These are phyloP conservation scores for Hypoxylon perforatum DNA, from an alignment of 495 filamentous ascomycete species.

Conservation along the genomic window DNA sequence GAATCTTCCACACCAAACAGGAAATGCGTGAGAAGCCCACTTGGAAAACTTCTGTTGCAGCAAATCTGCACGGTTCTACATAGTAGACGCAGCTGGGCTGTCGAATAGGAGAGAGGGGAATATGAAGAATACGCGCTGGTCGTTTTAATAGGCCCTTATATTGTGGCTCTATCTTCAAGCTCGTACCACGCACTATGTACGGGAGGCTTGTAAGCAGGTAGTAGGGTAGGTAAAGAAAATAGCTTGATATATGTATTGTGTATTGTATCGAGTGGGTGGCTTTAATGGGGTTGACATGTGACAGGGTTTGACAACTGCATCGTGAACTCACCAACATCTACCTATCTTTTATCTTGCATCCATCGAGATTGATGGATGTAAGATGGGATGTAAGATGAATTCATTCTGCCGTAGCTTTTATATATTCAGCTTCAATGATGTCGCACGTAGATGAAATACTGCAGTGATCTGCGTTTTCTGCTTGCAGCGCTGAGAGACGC, in stretches of 20 bases:
- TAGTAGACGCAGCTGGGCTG: conserved; percentile 17
- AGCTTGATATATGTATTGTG: background rate
- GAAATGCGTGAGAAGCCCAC: conserved; percentile 38
- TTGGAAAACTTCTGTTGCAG: conserved; percentile 39
- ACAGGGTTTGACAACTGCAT: conserved; percentile 8
- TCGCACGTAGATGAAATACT: conserved; percentile 2
- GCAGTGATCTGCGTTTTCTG: conserved; percentile 19
- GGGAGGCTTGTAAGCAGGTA: background rate
- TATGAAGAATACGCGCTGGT: conserved; percentile 21
- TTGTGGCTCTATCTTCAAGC: conserved; percentile 24
- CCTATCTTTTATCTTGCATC: background rate
- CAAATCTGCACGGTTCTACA: conserved; percentile 26
- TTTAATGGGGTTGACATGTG: conserved; percentile 34
- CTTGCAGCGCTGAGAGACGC: conserved; percentile 24
- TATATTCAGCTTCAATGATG: conserved; percentile 6
- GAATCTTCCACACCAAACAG: conserved; percentile 26
- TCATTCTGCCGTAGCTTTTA: conserved; percentile 4
- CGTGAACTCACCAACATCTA: background rate
- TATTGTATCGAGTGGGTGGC: conserved; percentile 19
- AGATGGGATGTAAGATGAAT: background rate
- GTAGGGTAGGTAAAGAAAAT: background rate
- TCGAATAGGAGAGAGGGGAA: conserved; percentile 34
- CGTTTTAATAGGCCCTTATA: conserved; percentile 24
- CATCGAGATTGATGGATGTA: background rate
- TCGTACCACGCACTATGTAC: conserved; percentile 15